Evolutionary conservation across 192 early-diverging fungal species (phyloP), one percentile per base, ranked within the genome.

Genomic region (Coemansia asiatica): DNA sequence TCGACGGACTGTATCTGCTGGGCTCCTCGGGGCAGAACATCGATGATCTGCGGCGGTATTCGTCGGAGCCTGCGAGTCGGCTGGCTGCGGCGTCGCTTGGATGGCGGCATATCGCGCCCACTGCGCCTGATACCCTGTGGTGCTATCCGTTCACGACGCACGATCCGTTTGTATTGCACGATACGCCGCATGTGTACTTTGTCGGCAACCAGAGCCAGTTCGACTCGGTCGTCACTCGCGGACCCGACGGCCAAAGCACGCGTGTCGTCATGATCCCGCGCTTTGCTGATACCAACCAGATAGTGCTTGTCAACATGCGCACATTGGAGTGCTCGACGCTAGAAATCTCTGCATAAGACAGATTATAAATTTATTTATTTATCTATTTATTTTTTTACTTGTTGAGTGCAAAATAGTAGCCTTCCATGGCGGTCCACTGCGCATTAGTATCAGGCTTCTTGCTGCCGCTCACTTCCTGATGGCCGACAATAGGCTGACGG

Each of bases 81-180:
- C 81, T 98, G 84, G 89, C 92, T 4, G 88, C 85, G 36, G 55
- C 71, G 18, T 90, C 89, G 1, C 71, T 98, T 44, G 61, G 71
- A 22, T 97, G 95, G 94, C 83, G 89, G 5, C 95, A 98, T 56
- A 81, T 98, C 9, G 94, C 94, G 13, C 97, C 97, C 0, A 87
- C 93, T 25, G 91, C 94, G 6, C 97, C 97, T 0, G 97, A 98
- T 79, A 97, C 95, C 13, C 81, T 98, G 61, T 94, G 90, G 90
- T 95, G 92, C 69, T 94, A 95, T 74, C 97, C 97, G 33, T 98
- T 92, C 66, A 85, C 84, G 68, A 85, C 91, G 44, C 61, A 70
- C 7, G 97, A 98, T 62, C 95, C 97, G 4, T 96, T 98, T 65
- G 84, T 98, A 13, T 72, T 98, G 38, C 63, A 74, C 4, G 55